These are phyloP conservation scores for Iberis amara DNA, from an alignment of 441 rosid species.

Conservation along the genomic window DNA sequence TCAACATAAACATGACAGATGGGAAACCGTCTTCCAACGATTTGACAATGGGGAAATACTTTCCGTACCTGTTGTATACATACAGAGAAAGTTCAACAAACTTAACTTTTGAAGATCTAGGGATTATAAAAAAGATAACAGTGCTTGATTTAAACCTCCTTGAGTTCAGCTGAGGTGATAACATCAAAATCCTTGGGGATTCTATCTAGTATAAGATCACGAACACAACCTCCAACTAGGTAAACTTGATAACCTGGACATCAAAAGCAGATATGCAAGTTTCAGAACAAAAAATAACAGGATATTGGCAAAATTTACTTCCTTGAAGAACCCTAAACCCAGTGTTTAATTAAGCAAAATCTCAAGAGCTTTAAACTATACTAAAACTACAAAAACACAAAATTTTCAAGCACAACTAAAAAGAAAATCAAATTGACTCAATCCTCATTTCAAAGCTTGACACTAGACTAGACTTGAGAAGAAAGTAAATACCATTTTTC, in stretches of 20 bases:
- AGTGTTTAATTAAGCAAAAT: background rate
- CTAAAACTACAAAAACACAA: constrained; percentile 7
- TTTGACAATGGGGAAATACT: constrained; percentile 33
- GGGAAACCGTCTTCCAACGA: constrained; percentile 46
- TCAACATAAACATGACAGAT: constrained; percentile 42
- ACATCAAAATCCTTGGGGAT: constrained; percentile 41
- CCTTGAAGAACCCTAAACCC: background rate
- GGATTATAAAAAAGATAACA: background rate
- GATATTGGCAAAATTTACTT: background rate
- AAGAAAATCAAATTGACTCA: background rate
- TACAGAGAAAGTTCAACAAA: background rate
- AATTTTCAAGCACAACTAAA: background rate
- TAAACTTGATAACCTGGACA: constrained; percentile 39
- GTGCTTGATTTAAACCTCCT: constrained; percentile 22
- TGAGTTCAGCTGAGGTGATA: constrained; percentile 36
- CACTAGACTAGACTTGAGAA: background rate
- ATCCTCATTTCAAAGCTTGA: background rate
- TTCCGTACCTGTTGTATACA: constrained; percentile 32
- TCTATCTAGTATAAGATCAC: constrained; percentile 43
- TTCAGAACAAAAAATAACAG: background rate
- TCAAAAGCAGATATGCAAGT: constrained; percentile 2
- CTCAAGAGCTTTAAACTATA: background rate
- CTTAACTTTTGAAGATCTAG: background rate
- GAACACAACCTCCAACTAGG: constrained; percentile 41
- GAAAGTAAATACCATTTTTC: constrained; percentile 29